Conservation (phyloP, 495 filamentous ascomycete species). For the Daldinia vernicosa region DNA sequence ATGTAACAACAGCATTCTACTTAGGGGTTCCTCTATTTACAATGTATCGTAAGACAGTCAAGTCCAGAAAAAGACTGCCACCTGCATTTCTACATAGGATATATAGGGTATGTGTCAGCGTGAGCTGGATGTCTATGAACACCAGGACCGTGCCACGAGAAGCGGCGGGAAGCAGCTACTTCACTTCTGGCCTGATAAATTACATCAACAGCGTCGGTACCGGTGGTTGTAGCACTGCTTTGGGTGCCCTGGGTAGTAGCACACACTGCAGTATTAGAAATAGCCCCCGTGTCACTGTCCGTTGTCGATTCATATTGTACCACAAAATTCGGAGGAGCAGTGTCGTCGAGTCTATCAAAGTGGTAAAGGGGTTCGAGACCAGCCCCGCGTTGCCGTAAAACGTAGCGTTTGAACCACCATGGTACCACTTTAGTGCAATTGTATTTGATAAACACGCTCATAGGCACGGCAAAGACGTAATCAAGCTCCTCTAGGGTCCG, state of each 20-base stretch:
- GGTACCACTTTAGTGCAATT: slow-evolving; percentile 58
- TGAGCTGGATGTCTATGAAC: slow-evolving; percentile 20
- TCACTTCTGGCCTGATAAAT: slow-evolving; percentile 24
- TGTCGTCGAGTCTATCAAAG: slow-evolving; percentile 36
- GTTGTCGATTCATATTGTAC: background rate
- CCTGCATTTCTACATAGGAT: background rate
- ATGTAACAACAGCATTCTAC: slow-evolving; percentile 1
- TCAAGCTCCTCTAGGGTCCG: slow-evolving; percentile 74
- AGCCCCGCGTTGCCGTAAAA: slow-evolving; percentile 55
- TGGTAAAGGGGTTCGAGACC: slow-evolving; percentile 56
- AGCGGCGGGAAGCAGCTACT: slow-evolving; percentile 17
- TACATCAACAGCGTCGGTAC: slow-evolving; percentile 20
- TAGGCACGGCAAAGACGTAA: slow-evolving; percentile 65
- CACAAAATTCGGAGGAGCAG: slow-evolving; percentile 1
- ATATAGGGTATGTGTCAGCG: slow-evolving; percentile 16
- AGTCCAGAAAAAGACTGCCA: background rate
- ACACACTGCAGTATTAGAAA: slow-evolving; percentile 13
- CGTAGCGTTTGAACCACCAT: slow-evolving; percentile 62
- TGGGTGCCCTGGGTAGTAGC: background rate
- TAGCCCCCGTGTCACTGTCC: slow-evolving; percentile 19
- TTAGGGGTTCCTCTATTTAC: background rate
- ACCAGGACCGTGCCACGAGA: slow-evolving; percentile 24
- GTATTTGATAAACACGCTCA: slow-evolving; percentile 58
- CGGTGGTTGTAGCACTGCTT: slow-evolving; percentile 17
- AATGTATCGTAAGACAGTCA: background rate